These are phyloP conservation scores for Melaleuca alternifolia DNA, from an alignment of 345 rosid species.

Conservation along the genomic window DNA sequence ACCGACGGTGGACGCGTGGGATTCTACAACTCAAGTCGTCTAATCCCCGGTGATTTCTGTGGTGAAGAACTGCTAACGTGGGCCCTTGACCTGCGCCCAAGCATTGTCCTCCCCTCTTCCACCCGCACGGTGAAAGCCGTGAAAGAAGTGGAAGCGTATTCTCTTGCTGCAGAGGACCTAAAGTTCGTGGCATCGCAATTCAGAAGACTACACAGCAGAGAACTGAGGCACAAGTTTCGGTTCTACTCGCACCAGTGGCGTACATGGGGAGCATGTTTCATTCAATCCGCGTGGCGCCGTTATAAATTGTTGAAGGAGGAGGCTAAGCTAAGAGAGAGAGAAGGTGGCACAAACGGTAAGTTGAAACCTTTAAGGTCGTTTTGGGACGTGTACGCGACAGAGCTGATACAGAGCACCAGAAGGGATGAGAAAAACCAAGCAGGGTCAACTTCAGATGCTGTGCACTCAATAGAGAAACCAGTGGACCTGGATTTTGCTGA, in stretches of 20 bases:
- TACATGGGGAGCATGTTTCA: slow-evolving; percentile 16
- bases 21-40: slow-evolving; percentile 12
- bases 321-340: neutral
- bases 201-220: slow-evolving; percentile 12
- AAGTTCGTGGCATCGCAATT: slow-evolving; percentile 16
- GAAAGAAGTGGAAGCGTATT: slow-evolving; percentile 14
- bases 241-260: slow-evolving; percentile 16
- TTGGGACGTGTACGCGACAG: neutral
- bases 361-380: slow-evolving; percentile 1
- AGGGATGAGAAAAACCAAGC: slow-evolving; percentile 7
- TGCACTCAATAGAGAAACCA: slow-evolving; percentile 13
- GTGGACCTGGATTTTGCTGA: slow-evolving; percentile 14
- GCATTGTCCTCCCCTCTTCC: slow-evolving; percentile 9
- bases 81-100: slow-evolving; percentile 8
- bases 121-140: slow-evolving; percentile 15
- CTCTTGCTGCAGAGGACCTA: slow-evolving; percentile 11
- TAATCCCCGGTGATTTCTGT: slow-evolving; percentile 17
- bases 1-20: slow-evolving; percentile 11
- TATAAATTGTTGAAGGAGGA: neutral
- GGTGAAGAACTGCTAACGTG: slow-evolving; percentile 19
- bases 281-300: slow-evolving; percentile 18
- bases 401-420: slow-evolving; percentile 1
- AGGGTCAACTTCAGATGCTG: slow-evolving; percentile 3
- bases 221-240: slow-evolving; percentile 12
- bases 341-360: neutral